phyloP scores from a whole-genome alignment of 345 rosid genomes.

The Lumnitzera littorea region DNA sequence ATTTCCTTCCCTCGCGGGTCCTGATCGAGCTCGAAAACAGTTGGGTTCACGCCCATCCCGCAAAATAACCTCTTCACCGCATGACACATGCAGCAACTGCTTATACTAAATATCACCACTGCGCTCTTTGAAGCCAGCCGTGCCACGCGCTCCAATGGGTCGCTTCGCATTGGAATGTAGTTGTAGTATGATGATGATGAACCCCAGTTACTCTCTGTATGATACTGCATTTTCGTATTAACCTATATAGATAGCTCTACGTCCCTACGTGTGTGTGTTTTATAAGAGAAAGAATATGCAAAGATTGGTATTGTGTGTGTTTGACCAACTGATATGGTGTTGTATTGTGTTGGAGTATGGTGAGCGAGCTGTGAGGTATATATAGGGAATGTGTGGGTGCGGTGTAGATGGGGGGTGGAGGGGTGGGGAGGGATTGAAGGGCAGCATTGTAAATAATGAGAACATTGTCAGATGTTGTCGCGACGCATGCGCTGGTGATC shows the following conservation, averaged over 20 bases:
- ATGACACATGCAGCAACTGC: constrained; percentile 69
- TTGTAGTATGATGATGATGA: constrained; percentile 11
- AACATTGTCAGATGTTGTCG: constrained; percentile 41
- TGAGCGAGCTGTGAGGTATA: background rate
- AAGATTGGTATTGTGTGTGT: background rate
- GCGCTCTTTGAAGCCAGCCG: constrained; percentile 55
- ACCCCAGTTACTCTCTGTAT: constrained; percentile 9
- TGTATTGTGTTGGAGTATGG: too few relatives aligned
- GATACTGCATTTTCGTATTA: constrained; percentile 14
- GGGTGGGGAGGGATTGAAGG: constrained; percentile 4
- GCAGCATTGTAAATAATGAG: constrained; percentile 1
- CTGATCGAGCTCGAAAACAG: constrained; percentile 50
- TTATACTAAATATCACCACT: constrained; percentile 57
- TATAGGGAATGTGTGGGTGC: constrained; percentile 1
- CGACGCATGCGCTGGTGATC: constrained; percentile 26
- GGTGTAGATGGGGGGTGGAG: background rate
- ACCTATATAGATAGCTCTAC: background rate
- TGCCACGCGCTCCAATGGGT: constrained; percentile 39
- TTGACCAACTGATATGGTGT: too few relatives aligned
- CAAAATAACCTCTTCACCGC: constrained; percentile 62
- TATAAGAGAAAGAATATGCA: background rate
- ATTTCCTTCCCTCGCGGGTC: constrained; percentile 55
- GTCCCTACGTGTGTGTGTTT: background rate
- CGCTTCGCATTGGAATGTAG: constrained; percentile 8
- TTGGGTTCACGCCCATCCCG: constrained; percentile 68